Conservation (phyloP, 140 eudicot species). For the Anethum foeniculum region DNA sequence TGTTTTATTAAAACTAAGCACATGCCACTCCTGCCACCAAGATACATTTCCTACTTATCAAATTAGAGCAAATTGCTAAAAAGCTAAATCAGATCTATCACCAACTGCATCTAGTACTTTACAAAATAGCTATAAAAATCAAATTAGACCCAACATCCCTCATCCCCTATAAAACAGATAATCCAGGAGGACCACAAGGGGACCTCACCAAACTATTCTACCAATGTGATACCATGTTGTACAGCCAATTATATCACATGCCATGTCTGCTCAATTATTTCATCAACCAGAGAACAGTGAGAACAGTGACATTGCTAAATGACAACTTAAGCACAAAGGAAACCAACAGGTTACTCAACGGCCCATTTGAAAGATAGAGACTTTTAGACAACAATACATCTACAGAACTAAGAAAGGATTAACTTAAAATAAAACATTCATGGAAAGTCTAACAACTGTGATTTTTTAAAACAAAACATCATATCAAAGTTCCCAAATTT, state of each 20-base stretch:
- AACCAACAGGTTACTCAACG: not conserved
- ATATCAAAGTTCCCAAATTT: not conserved
- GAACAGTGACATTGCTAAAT: not conserved
- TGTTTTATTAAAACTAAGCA: not conserved
- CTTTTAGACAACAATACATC: not conserved
- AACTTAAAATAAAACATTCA: not conserved
- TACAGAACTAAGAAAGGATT: not conserved
- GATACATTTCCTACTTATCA: not conserved
- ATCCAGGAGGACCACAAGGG: not conserved
- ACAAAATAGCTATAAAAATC: not conserved
- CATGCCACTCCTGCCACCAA: not conserved
- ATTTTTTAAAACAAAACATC: not conserved
- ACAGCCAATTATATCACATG: slow-evolving; percentile 6
- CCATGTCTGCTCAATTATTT: slow-evolving; percentile 1
- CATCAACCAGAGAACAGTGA: not conserved
- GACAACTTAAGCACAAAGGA: not conserved
- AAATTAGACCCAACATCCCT: not conserved
- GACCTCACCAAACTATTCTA: not conserved
- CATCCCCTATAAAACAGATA: not conserved
- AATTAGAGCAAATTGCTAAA: not conserved
- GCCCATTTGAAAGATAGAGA: not conserved
- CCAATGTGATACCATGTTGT: not conserved
- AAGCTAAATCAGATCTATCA: not conserved
- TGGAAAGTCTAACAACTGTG: not conserved
- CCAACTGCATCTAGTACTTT: not conserved